Evolutionary conservation across 257 asterid genomes (phyloP).

Genomic region (Solanum acaule): DNA sequence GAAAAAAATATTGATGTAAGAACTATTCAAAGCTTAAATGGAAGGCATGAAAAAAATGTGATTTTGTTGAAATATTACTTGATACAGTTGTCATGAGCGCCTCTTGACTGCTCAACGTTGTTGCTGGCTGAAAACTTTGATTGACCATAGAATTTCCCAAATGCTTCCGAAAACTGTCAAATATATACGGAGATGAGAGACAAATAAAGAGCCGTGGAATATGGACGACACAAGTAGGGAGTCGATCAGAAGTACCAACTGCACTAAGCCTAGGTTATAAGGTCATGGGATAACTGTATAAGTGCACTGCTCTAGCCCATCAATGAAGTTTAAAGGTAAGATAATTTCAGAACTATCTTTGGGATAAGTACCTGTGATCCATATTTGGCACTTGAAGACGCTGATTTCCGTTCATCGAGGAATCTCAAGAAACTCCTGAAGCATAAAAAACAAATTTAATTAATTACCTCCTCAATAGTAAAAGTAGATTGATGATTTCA

Average conservation of each 20-base stretch:
- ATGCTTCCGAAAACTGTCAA: slow-evolving; percentile 69
- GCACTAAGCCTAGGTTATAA: not conserved
- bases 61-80: slow-evolving; percentile 34
- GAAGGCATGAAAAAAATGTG: not conserved
- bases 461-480: not conserved
- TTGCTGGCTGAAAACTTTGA: slow-evolving; percentile 50
- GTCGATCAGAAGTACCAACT: not conserved
- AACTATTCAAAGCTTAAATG: not conserved
- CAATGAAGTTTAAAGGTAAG: not conserved
- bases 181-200: not conserved
- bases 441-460: slow-evolving; percentile 3
- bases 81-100: slow-evolving; percentile 76
- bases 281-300: not conserved
- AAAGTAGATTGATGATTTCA: not conserved
- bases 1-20: not conserved
- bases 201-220: not conserved
- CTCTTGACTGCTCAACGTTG: slow-evolving; percentile 52
- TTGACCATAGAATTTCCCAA: slow-evolving; percentile 88
- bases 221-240: not conserved
- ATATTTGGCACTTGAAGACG: slow-evolving; percentile 57
- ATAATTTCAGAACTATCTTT: not conserved
- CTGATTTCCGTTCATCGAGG: slow-evolving; percentile 57
- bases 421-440: slow-evolving; percentile 87
- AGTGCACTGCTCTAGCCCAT: not conserved
- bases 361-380: slow-evolving; percentile 63